A percentile compares a stretch with the other conserved stretches of the same genome.
Conservation (phyloP, 176 grass and related monocot species). For the Triticum urartu region DNA sequence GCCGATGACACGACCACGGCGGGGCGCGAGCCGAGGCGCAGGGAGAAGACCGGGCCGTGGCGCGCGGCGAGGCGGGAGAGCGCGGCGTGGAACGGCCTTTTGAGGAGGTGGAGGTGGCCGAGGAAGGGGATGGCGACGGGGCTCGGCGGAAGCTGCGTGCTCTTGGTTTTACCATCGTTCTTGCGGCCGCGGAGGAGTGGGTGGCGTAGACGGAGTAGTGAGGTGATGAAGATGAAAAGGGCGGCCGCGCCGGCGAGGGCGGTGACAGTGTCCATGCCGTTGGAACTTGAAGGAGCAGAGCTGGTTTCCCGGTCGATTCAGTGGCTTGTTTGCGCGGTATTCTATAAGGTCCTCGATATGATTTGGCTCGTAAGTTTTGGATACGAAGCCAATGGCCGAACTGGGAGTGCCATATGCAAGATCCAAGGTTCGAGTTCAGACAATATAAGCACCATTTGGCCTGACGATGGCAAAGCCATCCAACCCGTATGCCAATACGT, state of each 20-base stretch:
- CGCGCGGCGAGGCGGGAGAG: slow-evolving; percentile 29
- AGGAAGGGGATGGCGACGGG: slow-evolving; percentile 43
- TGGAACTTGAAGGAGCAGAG: background rate
- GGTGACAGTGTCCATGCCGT: background rate
- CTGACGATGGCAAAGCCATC: background rate
- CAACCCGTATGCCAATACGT: background rate
- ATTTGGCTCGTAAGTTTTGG: background rate
- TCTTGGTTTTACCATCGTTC: background rate
- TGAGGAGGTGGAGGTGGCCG: slow-evolving; percentile 64
- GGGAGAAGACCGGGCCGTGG: slow-evolving; percentile 38
- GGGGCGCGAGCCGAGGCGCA: slow-evolving; percentile 43
- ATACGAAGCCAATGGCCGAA: too few species aligned
- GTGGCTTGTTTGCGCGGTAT: background rate
- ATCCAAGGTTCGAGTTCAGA: too few species aligned
- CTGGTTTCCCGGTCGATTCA: background rate
- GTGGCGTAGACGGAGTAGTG: background rate
- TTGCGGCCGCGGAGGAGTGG: background rate
- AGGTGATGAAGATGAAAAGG: background rate
- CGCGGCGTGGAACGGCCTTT: slow-evolving; percentile 44
- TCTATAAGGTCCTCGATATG: background rate
- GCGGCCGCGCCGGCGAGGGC: background rate
- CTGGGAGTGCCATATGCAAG: too few species aligned
- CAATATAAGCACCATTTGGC: too few species aligned
- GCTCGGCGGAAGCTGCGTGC: slow-evolving; percentile 24
- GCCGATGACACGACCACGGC: slow-evolving; percentile 53